Conservation (phyloP, 192 early-diverging fungal genomes). For the Backusella liffmaniae region DNA sequence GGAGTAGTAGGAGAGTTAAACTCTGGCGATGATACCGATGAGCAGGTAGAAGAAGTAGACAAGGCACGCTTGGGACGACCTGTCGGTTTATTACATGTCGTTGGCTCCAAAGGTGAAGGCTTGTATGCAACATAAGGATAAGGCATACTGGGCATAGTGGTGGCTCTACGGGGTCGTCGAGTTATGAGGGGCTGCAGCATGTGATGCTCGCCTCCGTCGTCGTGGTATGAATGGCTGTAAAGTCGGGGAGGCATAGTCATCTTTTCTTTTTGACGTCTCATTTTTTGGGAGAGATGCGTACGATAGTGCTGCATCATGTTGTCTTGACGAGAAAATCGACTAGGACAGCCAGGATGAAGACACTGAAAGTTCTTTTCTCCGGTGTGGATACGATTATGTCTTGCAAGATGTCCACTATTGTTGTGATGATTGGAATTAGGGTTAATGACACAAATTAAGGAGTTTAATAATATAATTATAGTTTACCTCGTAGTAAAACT, state of each 20-base stretch:
- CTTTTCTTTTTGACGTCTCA: conserved; percentile 44
- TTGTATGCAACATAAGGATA: conserved; percentile 14
- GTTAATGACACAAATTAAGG: conserved; percentile 9
- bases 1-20: conserved; percentile 3
- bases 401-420: conserved; percentile 72
- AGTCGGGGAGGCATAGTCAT: conserved; percentile 8
- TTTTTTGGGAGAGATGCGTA: conserved; percentile 70
- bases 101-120: neutral
- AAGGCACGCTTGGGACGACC: conserved; percentile 2
- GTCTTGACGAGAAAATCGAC: conserved; percentile 78
- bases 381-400: conserved; percentile 81
- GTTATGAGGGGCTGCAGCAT: conserved; percentile 14
- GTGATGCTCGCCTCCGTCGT: conserved; percentile 10
- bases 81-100: neutral
- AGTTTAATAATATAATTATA: neutral
- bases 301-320: conserved; percentile 90
- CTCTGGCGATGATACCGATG: neutral
- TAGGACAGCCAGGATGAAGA: conserved; percentile 63
- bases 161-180: conserved; percentile 13
- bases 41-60: conserved; percentile 12
- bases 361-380: conserved; percentile 80
- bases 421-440: neutral
- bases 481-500: conserved; percentile 74
- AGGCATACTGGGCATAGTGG: conserved; percentile 17
- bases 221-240: conserved; percentile 15